Evolutionary conservation across 345 rosid genomes (phyloP).

Genomic region (Eucalyptus erythrocorys): DNA sequence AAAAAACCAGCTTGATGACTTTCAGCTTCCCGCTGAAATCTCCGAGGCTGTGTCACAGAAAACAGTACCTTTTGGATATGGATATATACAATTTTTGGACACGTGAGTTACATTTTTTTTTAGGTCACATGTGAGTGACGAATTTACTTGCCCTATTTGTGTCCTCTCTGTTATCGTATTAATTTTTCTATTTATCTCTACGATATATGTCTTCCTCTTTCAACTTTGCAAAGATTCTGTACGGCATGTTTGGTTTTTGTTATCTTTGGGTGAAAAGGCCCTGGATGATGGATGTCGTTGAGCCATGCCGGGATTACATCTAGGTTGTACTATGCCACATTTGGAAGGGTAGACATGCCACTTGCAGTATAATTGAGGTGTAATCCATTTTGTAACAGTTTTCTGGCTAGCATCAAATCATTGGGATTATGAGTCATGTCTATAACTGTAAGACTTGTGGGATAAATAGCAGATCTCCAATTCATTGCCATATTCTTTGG

Average conservation of each 20-base stretch:
- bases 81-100: conserved; percentile 72
- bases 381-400: not conserved
- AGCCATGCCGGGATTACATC: not conserved
- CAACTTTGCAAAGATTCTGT: not conserved
- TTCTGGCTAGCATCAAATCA: not conserved
- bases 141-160: not conserved
- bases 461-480: not conserved
- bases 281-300: not conserved
- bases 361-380: not conserved
- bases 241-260: not conserved
- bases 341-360: not conserved
- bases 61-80: conserved; percentile 82
- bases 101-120: conserved; percentile 34
- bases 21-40: conserved; percentile 64
- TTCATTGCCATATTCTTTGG: not conserved
- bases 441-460: not conserved
- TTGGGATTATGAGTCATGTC: not conserved
- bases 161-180: not conserved
- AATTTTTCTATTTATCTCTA: not conserved
- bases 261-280: not conserved
- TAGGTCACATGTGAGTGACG: conserved; percentile 40
- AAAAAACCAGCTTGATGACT: conserved; percentile 54
- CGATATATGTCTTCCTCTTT: not conserved
- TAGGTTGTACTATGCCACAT: not conserved
- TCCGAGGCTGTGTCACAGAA: conserved; percentile 68